Evolutionary conservation across 352 stramenopile genomes (phyloP).

Genomic region (Globisporangium paroecandrum): DNA sequence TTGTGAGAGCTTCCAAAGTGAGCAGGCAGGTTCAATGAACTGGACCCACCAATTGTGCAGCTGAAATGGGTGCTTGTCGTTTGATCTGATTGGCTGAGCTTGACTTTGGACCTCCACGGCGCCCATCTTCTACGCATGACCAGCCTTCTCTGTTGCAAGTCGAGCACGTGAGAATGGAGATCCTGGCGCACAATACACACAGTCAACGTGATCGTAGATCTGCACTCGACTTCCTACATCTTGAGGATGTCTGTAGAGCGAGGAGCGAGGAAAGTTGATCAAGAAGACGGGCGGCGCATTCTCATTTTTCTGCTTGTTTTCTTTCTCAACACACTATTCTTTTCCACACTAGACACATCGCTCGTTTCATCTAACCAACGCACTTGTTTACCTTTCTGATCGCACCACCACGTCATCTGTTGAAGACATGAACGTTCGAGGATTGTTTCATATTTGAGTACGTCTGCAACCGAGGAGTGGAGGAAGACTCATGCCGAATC

Average conservation of each 20-base stretch:
- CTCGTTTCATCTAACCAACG: slow-evolving; percentile 8
- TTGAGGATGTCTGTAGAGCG: not conserved
- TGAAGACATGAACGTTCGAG: not conserved
- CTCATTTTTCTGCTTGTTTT: not conserved
- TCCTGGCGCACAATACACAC: not conserved
- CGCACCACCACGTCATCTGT: not conserved
- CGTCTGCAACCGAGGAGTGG: not conserved
- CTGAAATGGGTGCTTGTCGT: not conserved
- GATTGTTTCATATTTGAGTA: not conserved
- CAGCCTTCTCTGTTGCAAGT: not conserved
- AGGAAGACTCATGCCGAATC: not conserved
- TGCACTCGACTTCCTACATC: not conserved
- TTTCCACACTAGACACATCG: slow-evolving; percentile 8
- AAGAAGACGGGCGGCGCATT: not conserved
- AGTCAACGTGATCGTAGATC: not conserved
- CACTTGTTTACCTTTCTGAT: slow-evolving; percentile 1
- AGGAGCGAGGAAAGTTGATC: not conserved
- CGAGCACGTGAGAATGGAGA: not conserved
- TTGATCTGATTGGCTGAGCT: not conserved
- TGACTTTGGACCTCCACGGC: not conserved
- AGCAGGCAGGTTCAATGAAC: not conserved
- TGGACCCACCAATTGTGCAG: not conserved
- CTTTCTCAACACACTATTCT: slow-evolving; percentile 6
- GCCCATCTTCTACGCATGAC: not conserved
- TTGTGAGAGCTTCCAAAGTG: not conserved